Conservation (phyloP, 225 moss, liverwort and hornwort species). For the Pleurozium schreberi region DNA sequence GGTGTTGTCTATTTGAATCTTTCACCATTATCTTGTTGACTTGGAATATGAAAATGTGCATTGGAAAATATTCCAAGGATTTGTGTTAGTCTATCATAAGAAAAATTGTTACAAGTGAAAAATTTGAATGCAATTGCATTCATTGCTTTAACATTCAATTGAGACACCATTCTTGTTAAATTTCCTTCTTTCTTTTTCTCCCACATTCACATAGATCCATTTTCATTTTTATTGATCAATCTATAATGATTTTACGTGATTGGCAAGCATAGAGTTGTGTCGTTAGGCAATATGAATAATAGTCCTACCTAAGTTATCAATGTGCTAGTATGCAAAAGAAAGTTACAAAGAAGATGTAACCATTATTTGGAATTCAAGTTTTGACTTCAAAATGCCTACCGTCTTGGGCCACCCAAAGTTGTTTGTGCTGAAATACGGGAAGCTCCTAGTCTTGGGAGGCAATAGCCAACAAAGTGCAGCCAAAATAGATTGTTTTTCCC, state of each 20-base stretch:
- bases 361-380: neutral
- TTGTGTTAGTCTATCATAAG: neutral
- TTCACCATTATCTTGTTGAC: neutral
- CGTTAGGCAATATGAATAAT: neutral
- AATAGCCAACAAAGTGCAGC: too few relatives aligned
- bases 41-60: neutral
- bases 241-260: neutral
- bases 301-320: neutral
- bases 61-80: neutral
- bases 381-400: neutral
- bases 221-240: neutral
- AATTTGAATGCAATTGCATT: neutral
- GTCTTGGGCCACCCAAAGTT: too few relatives aligned
- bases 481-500: too few relatives aligned
- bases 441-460: too few relatives aligned
- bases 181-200: neutral
- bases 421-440: too few relatives aligned
- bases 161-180: neutral
- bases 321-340: neutral
- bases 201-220: neutral
- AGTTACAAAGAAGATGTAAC: neutral
- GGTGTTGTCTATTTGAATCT: neutral
- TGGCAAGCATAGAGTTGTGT: neutral
- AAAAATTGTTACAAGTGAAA: neutral
- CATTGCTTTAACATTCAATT: neutral